Percentiles rank a stretch among this genome's conserved stretches.
phyloP scores from a whole-genome alignment of 805 yeast genomes.

The Candida succiphila region DNA sequence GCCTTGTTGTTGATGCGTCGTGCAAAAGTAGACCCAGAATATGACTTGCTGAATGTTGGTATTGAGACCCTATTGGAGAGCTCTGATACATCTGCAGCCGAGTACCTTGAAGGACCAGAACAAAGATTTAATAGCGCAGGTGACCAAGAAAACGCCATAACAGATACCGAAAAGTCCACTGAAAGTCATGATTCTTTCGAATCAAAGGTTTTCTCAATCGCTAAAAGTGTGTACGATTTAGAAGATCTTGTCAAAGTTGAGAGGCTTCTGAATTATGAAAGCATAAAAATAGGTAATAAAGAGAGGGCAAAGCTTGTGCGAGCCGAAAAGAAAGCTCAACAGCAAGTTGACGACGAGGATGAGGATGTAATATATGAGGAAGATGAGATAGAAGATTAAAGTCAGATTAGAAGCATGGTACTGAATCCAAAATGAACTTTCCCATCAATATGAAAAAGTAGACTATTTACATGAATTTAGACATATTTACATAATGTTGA shows the following conservation, averaged over 20 bases:
- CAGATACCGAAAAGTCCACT: neutral
- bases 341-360: neutral
- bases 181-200: conserved; percentile 1
- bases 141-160: neutral
- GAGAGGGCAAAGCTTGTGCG: neutral
- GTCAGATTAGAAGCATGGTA: too few species aligned
- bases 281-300: conserved; percentile 6
- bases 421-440: too few species aligned
- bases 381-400: too few species aligned
- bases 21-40: conserved; percentile 8
- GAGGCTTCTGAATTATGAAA: conserved; percentile 12
- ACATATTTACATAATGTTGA: too few species aligned
- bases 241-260: conserved; percentile 18
- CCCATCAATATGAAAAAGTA: too few species aligned
- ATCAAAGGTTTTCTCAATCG: conserved; percentile 5
- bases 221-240: conserved; percentile 10
- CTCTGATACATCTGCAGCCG: conserved; percentile 8
- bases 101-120: conserved; percentile 3
- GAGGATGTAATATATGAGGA: neutral
- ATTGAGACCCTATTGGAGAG: conserved; percentile 2
- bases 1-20: conserved; percentile 24
- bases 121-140: too few species aligned
- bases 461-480: too few species aligned
- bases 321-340: neutral
- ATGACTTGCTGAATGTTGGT: neutral